Evolutionary conservation across 768 basidiomycete genomes (phyloP), one percentile per base, ranked within the genome.

Genomic region (Albatrellus ellisii): DNA sequence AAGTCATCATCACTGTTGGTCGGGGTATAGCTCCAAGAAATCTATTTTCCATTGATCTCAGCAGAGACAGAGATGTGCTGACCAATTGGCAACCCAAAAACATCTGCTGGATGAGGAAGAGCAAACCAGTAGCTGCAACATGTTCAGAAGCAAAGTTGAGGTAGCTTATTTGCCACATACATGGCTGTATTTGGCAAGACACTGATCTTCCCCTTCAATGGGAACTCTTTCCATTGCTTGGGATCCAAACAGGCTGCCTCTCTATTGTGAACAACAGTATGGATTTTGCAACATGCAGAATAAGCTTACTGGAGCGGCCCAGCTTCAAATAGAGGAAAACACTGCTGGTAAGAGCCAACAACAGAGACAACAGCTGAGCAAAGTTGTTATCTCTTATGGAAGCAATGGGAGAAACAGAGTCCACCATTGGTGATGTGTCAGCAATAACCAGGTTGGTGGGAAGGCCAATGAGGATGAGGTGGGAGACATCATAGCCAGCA

Each of bases 161-260:
- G 40, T 31, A n/a, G n/a, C n/a, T n/a, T n/a, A n/a, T n/a, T n/a
- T n/a, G n/a, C n/a, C n/a, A 49, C 79, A 44, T 49, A 97, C 89
- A 90, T 71, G 55, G 95, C 94, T 28, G 95, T 99, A 64, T 99
- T 99, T 49, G 85, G 87, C 6, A 91, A 97, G 42, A 98, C 69
- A 52, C 74, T 65, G 36, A 75, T 78, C 62, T 94, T 95, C 52
- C 86, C 72, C 41, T 66, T 62, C 44, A 99, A 74, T 21, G 83
- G 71, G 65, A 87, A 97, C 49, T 79, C 68, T 52, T 82, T 71
- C 84, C 90, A 99, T 43, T 67, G 66, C 48, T 67, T 67, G 12
- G 89, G 73, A 61, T 86, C 70, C 42, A 94, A 68, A 75, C 75
- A 17, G 82, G 78, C 52, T 77, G 78, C 26, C 74, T 68, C 54